These are phyloP conservation scores for Theileria parva DNA, from an alignment of 169 alveolate species.

Conservation along the genomic window DNA sequence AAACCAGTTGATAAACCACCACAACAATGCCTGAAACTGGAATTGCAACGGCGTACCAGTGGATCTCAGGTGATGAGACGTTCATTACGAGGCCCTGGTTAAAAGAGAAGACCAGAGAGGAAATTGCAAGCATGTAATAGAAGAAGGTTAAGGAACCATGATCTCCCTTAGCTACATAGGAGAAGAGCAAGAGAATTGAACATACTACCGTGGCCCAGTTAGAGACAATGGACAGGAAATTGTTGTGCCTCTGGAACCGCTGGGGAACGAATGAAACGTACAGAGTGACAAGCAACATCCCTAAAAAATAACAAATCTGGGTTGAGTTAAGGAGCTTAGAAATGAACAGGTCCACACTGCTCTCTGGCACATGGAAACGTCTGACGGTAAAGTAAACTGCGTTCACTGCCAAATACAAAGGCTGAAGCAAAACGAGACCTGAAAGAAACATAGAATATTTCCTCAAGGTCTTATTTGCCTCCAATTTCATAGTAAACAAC, in stretches of 20 bases:
- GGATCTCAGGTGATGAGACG: conserved; percentile 1
- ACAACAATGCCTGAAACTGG: conserved; percentile 11
- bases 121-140: conserved; percentile 3
- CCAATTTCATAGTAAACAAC: conserved; percentile 2
- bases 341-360: conserved; percentile 15
- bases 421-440: conserved; percentile 19
- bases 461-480: background rate
- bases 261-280: background rate
- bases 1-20: conserved; percentile 14
- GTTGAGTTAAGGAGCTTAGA: conserved; percentile 6
- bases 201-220: conserved; percentile 1
- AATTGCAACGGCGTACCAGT: conserved; percentile 20
- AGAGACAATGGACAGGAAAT: conserved; percentile 15
- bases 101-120: background rate
- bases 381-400: conserved; percentile 16
- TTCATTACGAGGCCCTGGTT: conserved; percentile 22
- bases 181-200: background rate
- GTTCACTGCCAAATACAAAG: conserved; percentile 14
- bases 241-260: conserved; percentile 9
- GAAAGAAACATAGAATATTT: conserved; percentile 10
- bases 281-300: background rate
- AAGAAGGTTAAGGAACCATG: conserved; percentile 16
- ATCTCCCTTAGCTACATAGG: conserved; percentile 15
- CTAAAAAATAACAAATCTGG: conserved; percentile 16
- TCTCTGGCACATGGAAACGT: conserved; percentile 21